Evolutionary conservation across 805 yeast species (phyloP), one percentile per base, ranked within the genome.

Genomic region (Blastobotrys mokoenaii): DNA sequence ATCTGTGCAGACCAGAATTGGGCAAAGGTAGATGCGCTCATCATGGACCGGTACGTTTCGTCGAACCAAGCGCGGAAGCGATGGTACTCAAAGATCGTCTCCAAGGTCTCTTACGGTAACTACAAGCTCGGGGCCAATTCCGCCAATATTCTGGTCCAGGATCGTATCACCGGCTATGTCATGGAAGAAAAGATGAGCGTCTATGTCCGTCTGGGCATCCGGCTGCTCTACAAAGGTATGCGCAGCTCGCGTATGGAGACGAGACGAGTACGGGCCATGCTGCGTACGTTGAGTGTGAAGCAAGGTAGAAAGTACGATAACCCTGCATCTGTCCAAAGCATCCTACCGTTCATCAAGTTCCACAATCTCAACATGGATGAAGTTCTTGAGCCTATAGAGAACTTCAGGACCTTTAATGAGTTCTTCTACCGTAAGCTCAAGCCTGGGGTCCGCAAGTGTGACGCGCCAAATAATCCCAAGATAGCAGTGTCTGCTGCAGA

Each of bases 111-210:
- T 0, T 88, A 86, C 59, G 98, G 98, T 0, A 83, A 83, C 55
- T 83, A 88, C 60, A 79, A 80, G 41, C 65, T 90, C 32, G 97
- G 97, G 2, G 80, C 82, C 18, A 86, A 90, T 59, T 87, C 94
- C 40, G 98, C 97, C 8, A 90, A 90, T 58, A 90, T 93, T 27
- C 68, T 93, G 41, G 97, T 90, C 2, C 97, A 93, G 62, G 97
- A 93, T 61, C 71, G 98, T 49, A 70, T 74, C 14, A 82, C 96
- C 0, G 98, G 98, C 0, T 74, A 85, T 39, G 78, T 90, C n/a
- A 64, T 84, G 58, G 97, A 90, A 60, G 98, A 90, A 57, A 87
- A 87, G 56, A 90, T 93, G 84, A 81, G 89, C 47, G 77, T 84
- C 1, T 85, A 85, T 56, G 93, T 93, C 9, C 71, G 96, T 41